Evolutionary conservation across 768 basidiomycete species (phyloP), one percentile per base, ranked within the genome.

Genomic region (Mrakia hoshinonis): DNA sequence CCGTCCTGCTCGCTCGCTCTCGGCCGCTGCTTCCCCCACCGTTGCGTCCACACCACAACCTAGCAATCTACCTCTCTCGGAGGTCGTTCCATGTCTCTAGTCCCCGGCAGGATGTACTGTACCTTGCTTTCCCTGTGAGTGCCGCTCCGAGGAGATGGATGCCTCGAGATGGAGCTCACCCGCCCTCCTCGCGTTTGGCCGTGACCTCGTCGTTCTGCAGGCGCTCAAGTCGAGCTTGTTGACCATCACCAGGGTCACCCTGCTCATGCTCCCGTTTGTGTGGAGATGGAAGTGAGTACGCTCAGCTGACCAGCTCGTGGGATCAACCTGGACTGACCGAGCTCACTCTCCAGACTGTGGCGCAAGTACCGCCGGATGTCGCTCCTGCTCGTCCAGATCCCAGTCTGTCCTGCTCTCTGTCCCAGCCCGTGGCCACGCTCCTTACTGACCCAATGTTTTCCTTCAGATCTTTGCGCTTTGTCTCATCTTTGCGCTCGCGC

Each of bases 221-320:
- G 81, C 81, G 4, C 75, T 83, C 66, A 83, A 83, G 67, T 77
- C 78, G n/a, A 75, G 75, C 2, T 74, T 83, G 43, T 74, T 82
- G 60, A 76, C 74, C 66, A 69, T 82, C 18, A 81, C 81, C 4
- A 67, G 80, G 24, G 70, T 78, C 10, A 75, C 76, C 69, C 68
- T 81, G 34, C 54, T 81, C 58, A 76, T 77, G 65, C 74, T 82
- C 9, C 79, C 79, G 1, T 80, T 80, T 73, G 76, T 79, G 24
- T 79, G 76, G 72, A 74, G 78, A 58, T 78, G 74, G 72, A 72
- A 62, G 76, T 77, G 52, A 63, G 75, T 72, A n/a, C n/a, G n/a
- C n/a, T n/a, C n/a, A n/a, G n/a, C n/a, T n/a, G n/a, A n/a, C n/a
- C n/a, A n/a, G n/a, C n/a, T n/a, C n/a, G n/a, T n/a, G n/a, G n/a